Conservation (phyloP, 2,329 filamentous ascomycete species). For the Endoconidiophora polonica region DNA sequence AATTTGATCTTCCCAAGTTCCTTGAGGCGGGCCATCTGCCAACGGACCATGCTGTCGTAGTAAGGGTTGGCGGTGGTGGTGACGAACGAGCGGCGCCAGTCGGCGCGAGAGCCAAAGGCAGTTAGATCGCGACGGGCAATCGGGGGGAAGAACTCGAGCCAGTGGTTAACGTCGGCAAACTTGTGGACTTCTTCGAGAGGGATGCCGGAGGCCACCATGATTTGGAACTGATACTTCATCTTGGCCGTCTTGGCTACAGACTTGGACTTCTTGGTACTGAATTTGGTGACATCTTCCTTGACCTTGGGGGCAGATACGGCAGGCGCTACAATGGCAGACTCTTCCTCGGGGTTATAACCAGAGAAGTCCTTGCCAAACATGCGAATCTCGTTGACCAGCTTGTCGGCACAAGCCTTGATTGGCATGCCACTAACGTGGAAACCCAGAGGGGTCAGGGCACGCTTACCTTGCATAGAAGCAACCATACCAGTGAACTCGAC, state of each 20-base stretch:
- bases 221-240: conserved; percentile 91
- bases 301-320: conserved; percentile 43
- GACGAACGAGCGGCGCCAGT: conserved; percentile 84
- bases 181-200: conserved; percentile 77
- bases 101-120: conserved; percentile 70
- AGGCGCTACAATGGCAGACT: conserved; percentile 26
- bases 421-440: conserved; percentile 93
- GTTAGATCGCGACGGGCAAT: conserved; percentile 45
- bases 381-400: conserved; percentile 76
- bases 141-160: conserved; percentile 72
- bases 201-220: conserved; percentile 83
- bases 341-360: conserved; percentile 48
- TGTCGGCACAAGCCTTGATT: conserved; percentile 94
- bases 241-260: conserved; percentile 77
- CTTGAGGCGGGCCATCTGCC: conserved; percentile 91
- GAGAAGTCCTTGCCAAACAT: conserved; percentile 80
- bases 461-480: conserved; percentile 79
- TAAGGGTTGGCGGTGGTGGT: conserved; percentile 95
- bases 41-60: conserved; percentile 87
- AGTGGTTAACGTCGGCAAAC: conserved; percentile 81
- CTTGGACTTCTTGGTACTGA: conserved; percentile 84
- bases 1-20: conserved; percentile 87
- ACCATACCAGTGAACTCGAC: conserved; percentile 83
- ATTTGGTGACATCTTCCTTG: conserved; percentile 79
- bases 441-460: conserved; percentile 73